Conservation (phyloP, 768 basidiomycete species). For the Leucocoprinus sp. region DNA sequence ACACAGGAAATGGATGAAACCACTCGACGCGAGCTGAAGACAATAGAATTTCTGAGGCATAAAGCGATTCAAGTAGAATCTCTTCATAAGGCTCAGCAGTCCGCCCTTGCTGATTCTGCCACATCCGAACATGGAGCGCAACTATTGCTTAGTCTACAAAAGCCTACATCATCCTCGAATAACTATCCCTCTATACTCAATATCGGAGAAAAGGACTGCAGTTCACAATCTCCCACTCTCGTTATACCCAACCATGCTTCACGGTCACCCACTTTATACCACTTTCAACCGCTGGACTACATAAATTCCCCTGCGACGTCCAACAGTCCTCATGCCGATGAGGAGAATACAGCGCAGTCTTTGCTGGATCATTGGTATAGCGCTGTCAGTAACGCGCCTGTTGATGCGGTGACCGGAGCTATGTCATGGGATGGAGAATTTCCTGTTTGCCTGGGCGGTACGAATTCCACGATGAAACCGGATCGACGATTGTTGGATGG, state of each 20-base stretch:
- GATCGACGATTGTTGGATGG: constrained; percentile 48
- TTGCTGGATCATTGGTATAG: constrained; percentile 82
- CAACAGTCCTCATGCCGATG: constrained; percentile 67
- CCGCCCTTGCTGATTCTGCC: constrained; percentile 19
- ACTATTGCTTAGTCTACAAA: constrained; percentile 39
- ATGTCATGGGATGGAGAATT: constrained; percentile 60
- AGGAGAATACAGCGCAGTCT: constrained; percentile 68
- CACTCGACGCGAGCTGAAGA: constrained; percentile 73
- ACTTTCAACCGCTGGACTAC: constrained; percentile 51
- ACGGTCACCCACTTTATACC: constrained; percentile 52
- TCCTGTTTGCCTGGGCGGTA: constrained; percentile 47
- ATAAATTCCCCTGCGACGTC: constrained; percentile 53
- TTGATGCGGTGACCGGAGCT: constrained; percentile 41
- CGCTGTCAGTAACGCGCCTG: constrained; percentile 59
- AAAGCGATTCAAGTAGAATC: constrained; percentile 51
- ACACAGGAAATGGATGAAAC: constrained; percentile 74
- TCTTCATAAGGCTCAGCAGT: constrained; percentile 23
- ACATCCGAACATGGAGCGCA: constrained; percentile 42
- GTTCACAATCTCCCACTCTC: constrained; percentile 23
- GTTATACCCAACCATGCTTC: constrained; percentile 21
- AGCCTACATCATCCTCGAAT: constrained; percentile 26
- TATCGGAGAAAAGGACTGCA: constrained; percentile 14
- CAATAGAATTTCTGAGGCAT: constrained; percentile 71
- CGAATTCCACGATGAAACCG: constrained; percentile 30
- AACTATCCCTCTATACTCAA: constrained; percentile 22